Percentiles rank a stretch among this genome's conserved stretches.
Conservation (phyloP, 306 rosid species). For the Sicyos edulis region DNA sequence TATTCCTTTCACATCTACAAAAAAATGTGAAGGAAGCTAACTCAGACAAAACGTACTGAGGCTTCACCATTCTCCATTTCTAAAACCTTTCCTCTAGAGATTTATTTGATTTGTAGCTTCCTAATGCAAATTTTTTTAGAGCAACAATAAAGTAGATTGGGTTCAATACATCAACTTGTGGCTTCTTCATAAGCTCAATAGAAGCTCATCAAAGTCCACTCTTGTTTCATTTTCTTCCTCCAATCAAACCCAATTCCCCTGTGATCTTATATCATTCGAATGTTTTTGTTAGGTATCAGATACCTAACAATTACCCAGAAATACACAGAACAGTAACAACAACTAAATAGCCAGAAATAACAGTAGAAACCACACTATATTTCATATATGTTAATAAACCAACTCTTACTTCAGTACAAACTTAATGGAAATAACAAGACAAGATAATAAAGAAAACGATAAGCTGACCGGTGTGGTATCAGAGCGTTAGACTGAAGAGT, state of each 20-base stretch:
- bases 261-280: not conserved
- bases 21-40: not conserved
- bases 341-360: no score
- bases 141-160: not conserved
- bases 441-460: no score
- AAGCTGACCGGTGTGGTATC: no score
- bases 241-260: not conserved
- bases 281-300: no score
- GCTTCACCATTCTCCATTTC: constrained; percentile 5
- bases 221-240: not conserved
- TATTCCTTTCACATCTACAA: not conserved
- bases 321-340: no score
- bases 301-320: no score
- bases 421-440: no score
- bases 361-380: no score
- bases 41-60: not conserved
- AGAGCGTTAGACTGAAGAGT: no score
- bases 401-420: no score
- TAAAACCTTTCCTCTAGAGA: not conserved
- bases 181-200: not conserved
- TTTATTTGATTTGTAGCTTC: not conserved
- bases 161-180: not conserved
- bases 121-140: not conserved
- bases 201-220: not conserved
- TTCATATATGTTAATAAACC: no score